Conservation (phyloP, 2,329 filamentous ascomycete genomes). For the Exophiala sp. region DNA sequence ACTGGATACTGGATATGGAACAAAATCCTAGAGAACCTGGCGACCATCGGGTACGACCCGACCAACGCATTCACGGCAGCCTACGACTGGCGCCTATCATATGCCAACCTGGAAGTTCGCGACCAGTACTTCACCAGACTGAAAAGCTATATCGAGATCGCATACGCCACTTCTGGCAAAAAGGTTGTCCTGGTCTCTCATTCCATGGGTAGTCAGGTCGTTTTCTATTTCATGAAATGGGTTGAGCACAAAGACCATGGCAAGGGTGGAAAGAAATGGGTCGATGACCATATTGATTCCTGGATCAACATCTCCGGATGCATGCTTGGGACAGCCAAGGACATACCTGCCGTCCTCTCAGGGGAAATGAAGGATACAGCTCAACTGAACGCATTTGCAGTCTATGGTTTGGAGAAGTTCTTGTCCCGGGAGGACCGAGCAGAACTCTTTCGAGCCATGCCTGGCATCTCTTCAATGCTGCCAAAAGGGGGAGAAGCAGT, state of each 20-base stretch:
- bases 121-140: slow-evolving; percentile 93
- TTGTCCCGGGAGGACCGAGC: slow-evolving; percentile 84
- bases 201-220: slow-evolving; percentile 95
- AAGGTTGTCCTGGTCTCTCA: slow-evolving; percentile 88
- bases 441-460: slow-evolving; percentile 95
- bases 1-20: slow-evolving; percentile 98
- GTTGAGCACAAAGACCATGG: slow-evolving; percentile 77
- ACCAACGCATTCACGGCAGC: slow-evolving; percentile 65
- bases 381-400: slow-evolving; percentile 91
- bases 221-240: slow-evolving; percentile 77
- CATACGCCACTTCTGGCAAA: slow-evolving; percentile 65
- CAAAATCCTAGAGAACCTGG: slow-evolving; percentile 95
- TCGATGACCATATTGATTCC: slow-evolving; percentile 81
- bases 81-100: slow-evolving; percentile 92
- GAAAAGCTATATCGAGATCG: slow-evolving; percentile 86
- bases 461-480: slow-evolving; percentile 92
- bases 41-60: slow-evolving; percentile 93
- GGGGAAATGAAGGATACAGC: slow-evolving; percentile 99
- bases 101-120: slow-evolving; percentile 79
- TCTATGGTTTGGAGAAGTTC: slow-evolving; percentile 96
- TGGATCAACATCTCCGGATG: slow-evolving; percentile 99
- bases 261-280: slow-evolving; percentile 79
- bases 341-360: slow-evolving; percentile 81
- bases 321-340: slow-evolving; percentile 94
- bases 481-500: slow-evolving; percentile 89